Base-by-base conservation (phyloP, 176 grass and related monocot species). In the Hordeum vulgare region DNA sequence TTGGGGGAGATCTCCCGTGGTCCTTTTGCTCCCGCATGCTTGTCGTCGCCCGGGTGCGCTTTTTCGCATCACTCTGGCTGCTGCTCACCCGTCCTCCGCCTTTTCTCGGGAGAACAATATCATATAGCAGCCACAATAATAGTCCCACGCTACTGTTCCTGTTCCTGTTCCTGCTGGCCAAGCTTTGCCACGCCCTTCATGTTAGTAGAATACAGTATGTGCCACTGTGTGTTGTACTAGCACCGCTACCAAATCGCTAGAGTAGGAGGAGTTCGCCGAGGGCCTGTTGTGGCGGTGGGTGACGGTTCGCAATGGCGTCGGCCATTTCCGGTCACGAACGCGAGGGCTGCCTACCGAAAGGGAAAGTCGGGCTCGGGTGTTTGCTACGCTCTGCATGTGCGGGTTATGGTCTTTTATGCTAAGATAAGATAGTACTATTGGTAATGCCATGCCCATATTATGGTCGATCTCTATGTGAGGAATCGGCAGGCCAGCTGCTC, bases 1-100 rank as follows among this genome's bases (percentile, higher is more conserved):
- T 74, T 41, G 59, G 1, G 59, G 58, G 74, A 90, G 88, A 90
- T 86, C 84, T 86, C 80, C 79, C 84, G n/a, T 67, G 80, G 79
- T 68, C 74, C 88, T 86, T 90, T 61, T 86, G 74, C 88, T 79
- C 74, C 88, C 84, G 66, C 74, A 63, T 58, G 66, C 80, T 83
- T 90, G 79, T 90, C 74, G 84, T 60, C 57, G 82, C 7, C 2
- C 57, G 42, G 37, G 74, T 44, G 31, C 75, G 2, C 49, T 68
- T 81, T 84, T 45, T 66, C 69, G 37, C 87, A 34, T 20, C 44
- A 25, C 86, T 23, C 83, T 24, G 51, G 44, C 71, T 51, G 0
- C 37, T 24, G 3, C 82, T 33, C 33, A 5, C 29, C 17, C 66
- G 6, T 28, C 18, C 67, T 2, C n/a, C 23, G 37, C 56, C 69